Evolutionary conservation across 495 filamentous ascomycete genomes (phyloP).

Genomic region (Entonaema liquescens): DNA sequence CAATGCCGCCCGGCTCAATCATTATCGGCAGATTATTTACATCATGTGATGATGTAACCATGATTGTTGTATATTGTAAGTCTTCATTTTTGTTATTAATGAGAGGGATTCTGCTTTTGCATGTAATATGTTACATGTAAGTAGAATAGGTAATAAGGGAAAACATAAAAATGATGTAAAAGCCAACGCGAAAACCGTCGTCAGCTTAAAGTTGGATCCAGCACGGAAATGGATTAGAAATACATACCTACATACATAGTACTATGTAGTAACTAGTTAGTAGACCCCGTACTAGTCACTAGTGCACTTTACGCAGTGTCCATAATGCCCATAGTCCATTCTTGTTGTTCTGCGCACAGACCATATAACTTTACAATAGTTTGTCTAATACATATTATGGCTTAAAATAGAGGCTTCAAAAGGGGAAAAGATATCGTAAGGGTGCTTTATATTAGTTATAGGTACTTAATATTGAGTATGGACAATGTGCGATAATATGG

Average conservation of each 20-base stretch:
- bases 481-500: not conserved
- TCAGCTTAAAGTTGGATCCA: conserved; percentile 28
- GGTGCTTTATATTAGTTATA: not conserved
- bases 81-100: not conserved
- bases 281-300: not conserved
- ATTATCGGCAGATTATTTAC: conserved; percentile 24
- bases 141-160: not conserved
- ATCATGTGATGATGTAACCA: conserved; percentile 36
- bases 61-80: not conserved
- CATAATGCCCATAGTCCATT: not conserved
- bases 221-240: conserved; percentile 7
- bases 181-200: conserved; percentile 5
- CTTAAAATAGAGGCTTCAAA: not conserved
- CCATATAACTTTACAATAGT: not conserved
- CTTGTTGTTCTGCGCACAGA: not conserved
- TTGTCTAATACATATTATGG: not conserved
- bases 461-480: not conserved
- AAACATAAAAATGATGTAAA: not conserved
- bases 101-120: not conserved
- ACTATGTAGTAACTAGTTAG: no score
- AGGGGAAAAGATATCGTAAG: not conserved
- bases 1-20: conserved; percentile 7
- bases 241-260: no score
- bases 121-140: not conserved
- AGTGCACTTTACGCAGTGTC: not conserved